Evolutionary conservation across 257 asterid species (phyloP).

Genomic region (Solanum sejunctum): DNA sequence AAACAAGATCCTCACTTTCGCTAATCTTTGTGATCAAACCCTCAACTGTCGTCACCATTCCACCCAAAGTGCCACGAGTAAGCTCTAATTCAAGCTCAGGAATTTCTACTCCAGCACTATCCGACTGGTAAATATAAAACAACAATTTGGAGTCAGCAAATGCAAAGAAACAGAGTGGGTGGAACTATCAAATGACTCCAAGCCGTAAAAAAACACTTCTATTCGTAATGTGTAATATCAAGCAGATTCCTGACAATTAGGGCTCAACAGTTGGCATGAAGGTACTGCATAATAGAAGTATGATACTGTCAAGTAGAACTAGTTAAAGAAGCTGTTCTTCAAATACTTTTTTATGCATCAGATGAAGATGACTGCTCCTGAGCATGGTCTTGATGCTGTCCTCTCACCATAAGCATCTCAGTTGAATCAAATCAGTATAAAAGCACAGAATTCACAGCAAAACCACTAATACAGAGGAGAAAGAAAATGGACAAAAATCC

Average conservation of each 20-base stretch:
- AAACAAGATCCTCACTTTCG: conserved; percentile 49
- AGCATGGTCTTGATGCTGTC: not conserved
- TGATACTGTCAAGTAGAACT: not conserved
- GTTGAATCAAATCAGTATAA: not conserved
- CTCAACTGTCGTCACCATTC: conserved; percentile 88
- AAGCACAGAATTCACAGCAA: not conserved
- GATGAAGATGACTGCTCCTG: not conserved
- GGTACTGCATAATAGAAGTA: not conserved
- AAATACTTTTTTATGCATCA: not conserved
- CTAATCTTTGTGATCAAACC: conserved; percentile 77
- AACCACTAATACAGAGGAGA: not conserved
- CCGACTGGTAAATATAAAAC: conserved; percentile 45
- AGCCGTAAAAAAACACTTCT: not conserved
- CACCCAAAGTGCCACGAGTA: conserved; percentile 83
- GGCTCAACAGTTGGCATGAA: not conserved
- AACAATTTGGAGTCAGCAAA: conserved; percentile 8
- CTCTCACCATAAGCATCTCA: not conserved
- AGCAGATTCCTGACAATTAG: not conserved
- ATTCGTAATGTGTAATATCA: not conserved
- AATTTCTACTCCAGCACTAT: conserved; percentile 63
- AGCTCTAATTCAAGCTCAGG: conserved; percentile 91
- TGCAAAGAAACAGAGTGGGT: not conserved
- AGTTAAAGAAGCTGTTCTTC: not conserved
- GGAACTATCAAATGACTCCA: not conserved
- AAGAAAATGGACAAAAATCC: not conserved